Evolutionary conservation across 805 yeast genomes (phyloP).

Genomic region (Sugiyamaella valdiviana): DNA sequence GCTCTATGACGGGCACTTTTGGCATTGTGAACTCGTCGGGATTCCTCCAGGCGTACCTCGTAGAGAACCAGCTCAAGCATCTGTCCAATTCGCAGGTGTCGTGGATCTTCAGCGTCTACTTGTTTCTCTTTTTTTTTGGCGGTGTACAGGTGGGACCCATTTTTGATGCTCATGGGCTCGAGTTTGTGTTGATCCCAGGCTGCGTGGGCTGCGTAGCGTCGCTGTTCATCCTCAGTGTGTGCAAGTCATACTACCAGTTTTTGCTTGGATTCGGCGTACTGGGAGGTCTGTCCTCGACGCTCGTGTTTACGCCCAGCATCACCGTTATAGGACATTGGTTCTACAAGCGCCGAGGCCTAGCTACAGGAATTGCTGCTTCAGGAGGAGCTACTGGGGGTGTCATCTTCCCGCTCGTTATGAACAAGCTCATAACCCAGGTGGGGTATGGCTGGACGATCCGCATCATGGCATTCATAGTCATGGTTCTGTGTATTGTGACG

Average conservation of each 20-base stretch:
- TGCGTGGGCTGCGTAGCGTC: conserved; percentile 42
- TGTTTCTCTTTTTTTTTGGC: conserved; percentile 35
- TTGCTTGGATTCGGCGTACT: conserved; percentile 48
- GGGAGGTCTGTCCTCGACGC: conserved; percentile 41
- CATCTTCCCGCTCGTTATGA: conserved; percentile 49
- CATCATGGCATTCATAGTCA: conserved; percentile 35
- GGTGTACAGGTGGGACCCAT: conserved; percentile 46
- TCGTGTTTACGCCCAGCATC: conserved; percentile 47
- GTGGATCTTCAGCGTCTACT: conserved; percentile 55
- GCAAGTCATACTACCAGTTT: conserved; percentile 51
- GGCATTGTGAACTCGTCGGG: conserved; percentile 66
- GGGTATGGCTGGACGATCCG: conserved; percentile 61
- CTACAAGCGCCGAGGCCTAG: conserved; percentile 47
- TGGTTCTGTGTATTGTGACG: conserved; percentile 27
- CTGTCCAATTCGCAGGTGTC: conserved; percentile 47
- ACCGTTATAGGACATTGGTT: conserved; percentile 62
- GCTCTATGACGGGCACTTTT: conserved; percentile 51
- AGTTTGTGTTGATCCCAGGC: conserved; percentile 41
- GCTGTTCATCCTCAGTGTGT: conserved; percentile 45
- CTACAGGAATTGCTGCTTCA: conserved; percentile 54
- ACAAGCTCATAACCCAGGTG: conserved; percentile 38
- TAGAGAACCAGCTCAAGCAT: conserved; percentile 44
- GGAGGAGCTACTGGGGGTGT: conserved; percentile 69
- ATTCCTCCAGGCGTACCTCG: conserved; percentile 58
- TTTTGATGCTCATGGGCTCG: conserved; percentile 56